phyloP scores from a whole-genome alignment of 1,139 yeast genomes.

The Pichia sp. region DNA sequence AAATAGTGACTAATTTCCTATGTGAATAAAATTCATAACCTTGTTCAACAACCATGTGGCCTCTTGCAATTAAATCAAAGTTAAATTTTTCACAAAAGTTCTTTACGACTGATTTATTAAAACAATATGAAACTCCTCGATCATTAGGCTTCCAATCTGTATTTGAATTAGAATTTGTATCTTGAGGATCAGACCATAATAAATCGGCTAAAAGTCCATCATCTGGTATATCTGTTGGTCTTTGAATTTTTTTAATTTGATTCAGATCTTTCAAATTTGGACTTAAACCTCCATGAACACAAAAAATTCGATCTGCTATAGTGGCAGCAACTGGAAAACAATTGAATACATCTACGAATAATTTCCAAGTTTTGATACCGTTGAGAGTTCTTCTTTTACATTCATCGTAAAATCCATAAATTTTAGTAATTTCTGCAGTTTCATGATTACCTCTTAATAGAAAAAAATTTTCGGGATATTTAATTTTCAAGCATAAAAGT shows the following conservation, averaged over 20 bases:
- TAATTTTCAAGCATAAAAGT: conserved; percentile 66
- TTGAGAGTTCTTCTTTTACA: conserved; percentile 60
- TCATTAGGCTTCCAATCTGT: conserved; percentile 74
- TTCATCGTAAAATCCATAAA: conserved; percentile 84
- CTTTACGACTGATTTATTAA: conserved; percentile 68
- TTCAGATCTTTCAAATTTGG: conserved; percentile 61
- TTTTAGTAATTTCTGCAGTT: conserved; percentile 74
- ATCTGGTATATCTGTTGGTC: conserved; percentile 89
- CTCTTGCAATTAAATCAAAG: conserved; percentile 75
- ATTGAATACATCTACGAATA: conserved; percentile 75
- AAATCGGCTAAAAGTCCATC: conserved; percentile 74
- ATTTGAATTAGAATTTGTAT: conserved; percentile 3
- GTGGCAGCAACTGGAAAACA: conserved; percentile 84
- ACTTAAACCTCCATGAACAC: conserved; percentile 86
- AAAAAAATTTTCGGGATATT: conserved; percentile 78
- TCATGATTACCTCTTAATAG: conserved; percentile 83
- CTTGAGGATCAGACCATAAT: conserved; percentile 76
- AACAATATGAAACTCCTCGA: conserved; percentile 80
- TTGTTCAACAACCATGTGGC: conserved; percentile 92
- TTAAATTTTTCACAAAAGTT: conserved; percentile 63
- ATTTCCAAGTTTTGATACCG: conserved; percentile 64
- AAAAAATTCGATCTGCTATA: conserved; percentile 75
- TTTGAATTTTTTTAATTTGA: conserved; percentile 61
- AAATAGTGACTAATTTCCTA: conserved; percentile 72
- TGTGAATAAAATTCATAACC: conserved; percentile 83